These are phyloP conservation scores for Citrus cavaleriei DNA, from an alignment of 345 rosid genomes.

Conservation along the genomic window DNA sequence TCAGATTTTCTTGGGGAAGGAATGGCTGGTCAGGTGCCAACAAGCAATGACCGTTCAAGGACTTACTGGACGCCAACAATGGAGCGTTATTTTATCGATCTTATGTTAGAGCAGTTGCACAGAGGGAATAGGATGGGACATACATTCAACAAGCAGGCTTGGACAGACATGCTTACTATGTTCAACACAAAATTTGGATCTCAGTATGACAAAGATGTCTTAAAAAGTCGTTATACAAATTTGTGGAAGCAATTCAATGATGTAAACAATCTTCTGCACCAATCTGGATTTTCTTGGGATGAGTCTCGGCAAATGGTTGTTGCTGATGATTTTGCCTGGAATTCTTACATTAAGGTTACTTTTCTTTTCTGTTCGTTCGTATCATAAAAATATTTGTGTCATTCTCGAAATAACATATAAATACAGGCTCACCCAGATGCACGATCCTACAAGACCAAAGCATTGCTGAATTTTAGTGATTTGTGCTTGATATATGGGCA, in stretches of 20 bases:
- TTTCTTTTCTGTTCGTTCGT: slow-evolving; percentile 3
- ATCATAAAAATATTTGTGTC: not conserved
- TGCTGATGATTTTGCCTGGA: slow-evolving; percentile 70
- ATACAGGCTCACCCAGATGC: slow-evolving; percentile 73
- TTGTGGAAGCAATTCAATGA: slow-evolving; percentile 80
- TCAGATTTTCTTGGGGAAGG: slow-evolving; percentile 5
- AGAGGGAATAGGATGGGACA: slow-evolving; percentile 75
- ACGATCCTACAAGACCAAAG: slow-evolving; percentile 64
- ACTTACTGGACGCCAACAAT: slow-evolving; percentile 80
- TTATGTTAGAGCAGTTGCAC: slow-evolving; percentile 77
- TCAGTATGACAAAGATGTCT: slow-evolving; percentile 78
- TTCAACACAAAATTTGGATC: slow-evolving; percentile 72
- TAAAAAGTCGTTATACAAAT: slow-evolving; percentile 68
- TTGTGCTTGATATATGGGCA: slow-evolving; percentile 74
- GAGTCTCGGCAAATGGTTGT: slow-evolving; percentile 63
- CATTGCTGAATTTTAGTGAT: slow-evolving; percentile 63
- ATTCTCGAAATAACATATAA: slow-evolving; percentile 13
- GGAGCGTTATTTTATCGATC: slow-evolving; percentile 89
- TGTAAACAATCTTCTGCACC: slow-evolving; percentile 63
- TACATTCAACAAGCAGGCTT: slow-evolving; percentile 81
- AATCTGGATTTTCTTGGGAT: slow-evolving; percentile 78
- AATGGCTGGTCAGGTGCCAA: slow-evolving; percentile 38
- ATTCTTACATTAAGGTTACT: slow-evolving; percentile 57
- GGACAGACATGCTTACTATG: slow-evolving; percentile 64
- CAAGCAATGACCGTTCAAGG: slow-evolving; percentile 61